Evolutionary conservation across 306 rosid species (phyloP), one percentile per base, ranked within the genome.

Genomic region (Heteromeles arbutifolia): DNA sequence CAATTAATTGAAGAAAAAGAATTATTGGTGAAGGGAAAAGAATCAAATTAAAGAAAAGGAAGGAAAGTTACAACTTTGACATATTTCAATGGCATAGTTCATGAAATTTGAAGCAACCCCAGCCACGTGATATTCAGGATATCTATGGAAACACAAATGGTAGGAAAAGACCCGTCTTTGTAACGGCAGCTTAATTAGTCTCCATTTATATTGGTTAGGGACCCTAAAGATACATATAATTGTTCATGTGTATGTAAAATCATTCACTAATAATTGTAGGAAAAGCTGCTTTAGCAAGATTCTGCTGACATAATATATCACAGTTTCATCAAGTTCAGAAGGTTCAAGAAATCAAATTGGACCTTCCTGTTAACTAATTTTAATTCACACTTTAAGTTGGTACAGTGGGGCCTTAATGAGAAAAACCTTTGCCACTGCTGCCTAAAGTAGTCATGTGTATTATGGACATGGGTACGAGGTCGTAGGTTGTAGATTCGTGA

Each of bases 211-310:
- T 21, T 65, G 54, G 54, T 50, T 17, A 50, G 54, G 7, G 21
- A 5, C 54, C 21, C 12, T 5, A 41, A 41, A 9, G 44, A 41
- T 10, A 41, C 44, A 41, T 41, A 11, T 43, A 43, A 43, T 43
- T 11, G 48, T 43, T 43, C 48, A 13, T 14, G 21, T 15, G 21
- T 50, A 15, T 2, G 3, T 48, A 15, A 10, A 32, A 72, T 34
- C 54, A 72, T 72, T 72, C 67, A 57, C 54, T 57, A 72, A 72
- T 57, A 56, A 72, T 57, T 72, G 34, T 5, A 17, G 9, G 21
- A 15, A 72, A 72, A 57, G 56, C 56, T 24, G 39, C 76, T 58
- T 57, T 72, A 31, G 31, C 7, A 71, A 72, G 48, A 65, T 57
- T 72, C 67, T 21, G 10, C 67, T 72, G 54, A 70, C n/a, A 39